Percentiles rank a stretch among this genome's conserved stretches.
phyloP scores from a whole-genome alignment of 2,329 filamentous ascomycete genomes.

The Cordyceps fumosorosea region DNA sequence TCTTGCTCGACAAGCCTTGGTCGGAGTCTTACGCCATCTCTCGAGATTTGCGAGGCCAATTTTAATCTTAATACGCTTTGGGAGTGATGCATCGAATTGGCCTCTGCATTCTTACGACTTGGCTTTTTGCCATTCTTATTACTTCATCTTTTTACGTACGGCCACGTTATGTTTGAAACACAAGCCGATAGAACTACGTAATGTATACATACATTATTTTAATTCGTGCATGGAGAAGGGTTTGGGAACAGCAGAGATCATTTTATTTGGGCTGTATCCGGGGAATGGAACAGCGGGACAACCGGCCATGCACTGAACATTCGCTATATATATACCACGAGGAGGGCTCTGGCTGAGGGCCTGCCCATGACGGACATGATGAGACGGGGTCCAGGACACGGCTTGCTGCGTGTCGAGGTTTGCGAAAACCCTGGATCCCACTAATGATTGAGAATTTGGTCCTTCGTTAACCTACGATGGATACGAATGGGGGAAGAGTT shows the following conservation, averaged over 20 bases:
- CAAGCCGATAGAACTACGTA: slow-evolving; percentile 31
- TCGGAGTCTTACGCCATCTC: slow-evolving; percentile 6
- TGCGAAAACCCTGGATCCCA: not conserved
- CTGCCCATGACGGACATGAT: slow-evolving; percentile 9
- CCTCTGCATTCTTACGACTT: not conserved
- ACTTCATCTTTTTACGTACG: slow-evolving; percentile 15
- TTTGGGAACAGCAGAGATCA: slow-evolving; percentile 23
- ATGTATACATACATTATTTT: slow-evolving; percentile 32
- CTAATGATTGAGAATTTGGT: slow-evolving; percentile 7
- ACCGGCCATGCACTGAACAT: slow-evolving; percentile 13
- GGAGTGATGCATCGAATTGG: slow-evolving; percentile 3
- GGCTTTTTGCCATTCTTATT: slow-evolving; percentile 3
- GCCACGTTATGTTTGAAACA: slow-evolving; percentile 25
- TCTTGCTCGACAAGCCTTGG: not conserved
- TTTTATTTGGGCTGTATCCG: slow-evolving; percentile 17
- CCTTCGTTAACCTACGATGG: not conserved
- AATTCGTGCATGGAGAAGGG: slow-evolving; percentile 28
- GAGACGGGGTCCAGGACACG: not conserved
- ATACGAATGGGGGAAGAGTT: slow-evolving; percentile 14
- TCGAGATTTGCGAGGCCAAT: not conserved
- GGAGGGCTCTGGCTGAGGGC: not conserved
- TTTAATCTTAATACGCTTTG: slow-evolving; percentile 11
- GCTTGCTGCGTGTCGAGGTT: not conserved
- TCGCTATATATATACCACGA: slow-evolving; percentile 11
- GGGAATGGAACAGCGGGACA: not conserved